A percentile compares a stretch with the other conserved stretches of the same genome.
Conservation (phyloP, 352 stramenopile genomes). For the Globisporangium solare region DNA sequence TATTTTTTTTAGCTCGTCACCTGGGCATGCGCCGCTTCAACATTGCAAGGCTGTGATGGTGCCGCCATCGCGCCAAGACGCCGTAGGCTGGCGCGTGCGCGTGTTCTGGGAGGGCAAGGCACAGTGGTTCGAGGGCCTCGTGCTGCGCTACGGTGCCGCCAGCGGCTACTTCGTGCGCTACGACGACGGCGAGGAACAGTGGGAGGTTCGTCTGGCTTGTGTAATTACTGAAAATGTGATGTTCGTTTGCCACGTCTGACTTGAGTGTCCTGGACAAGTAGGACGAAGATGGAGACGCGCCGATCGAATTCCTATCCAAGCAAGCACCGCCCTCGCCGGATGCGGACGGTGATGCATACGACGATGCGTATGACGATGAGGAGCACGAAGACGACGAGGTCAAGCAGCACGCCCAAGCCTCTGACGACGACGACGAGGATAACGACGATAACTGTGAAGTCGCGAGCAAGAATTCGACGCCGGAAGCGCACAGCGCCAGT, state of each 20-base stretch:
- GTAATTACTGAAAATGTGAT: too few relatives aligned
- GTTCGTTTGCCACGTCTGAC: too few relatives aligned
- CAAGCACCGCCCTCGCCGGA: slow-evolving; percentile 14
- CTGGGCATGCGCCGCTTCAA: too few relatives aligned
- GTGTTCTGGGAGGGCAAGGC: slow-evolving; percentile 68
- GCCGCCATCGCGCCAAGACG: background rate
- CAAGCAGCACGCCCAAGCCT: too few relatives aligned
- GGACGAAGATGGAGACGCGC: slow-evolving; percentile 11
- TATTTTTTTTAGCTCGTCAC: too few relatives aligned
- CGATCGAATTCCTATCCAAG: slow-evolving; percentile 19
- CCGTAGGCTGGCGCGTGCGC: slow-evolving; percentile 42
- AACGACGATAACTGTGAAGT: too few relatives aligned
- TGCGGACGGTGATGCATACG: slow-evolving; percentile 5
- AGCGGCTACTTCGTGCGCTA: slow-evolving; percentile 41
- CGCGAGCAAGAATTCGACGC: slow-evolving; percentile 11
- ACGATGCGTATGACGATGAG: slow-evolving; percentile 18
- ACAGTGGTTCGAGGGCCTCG: slow-evolving; percentile 64
- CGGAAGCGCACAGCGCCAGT: slow-evolving; percentile 13
- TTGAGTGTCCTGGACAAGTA: background rate
- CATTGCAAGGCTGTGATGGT: background rate
- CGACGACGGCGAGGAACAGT: slow-evolving; percentile 74
- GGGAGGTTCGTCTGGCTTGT: slow-evolving; percentile 54
- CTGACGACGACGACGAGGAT: too few relatives aligned
- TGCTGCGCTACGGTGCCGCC: slow-evolving; percentile 36
- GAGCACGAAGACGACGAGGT: background rate